Base-by-base conservation (phyloP, 139 green algal genomes). In the Chlamydomonas eustigma region DNA sequence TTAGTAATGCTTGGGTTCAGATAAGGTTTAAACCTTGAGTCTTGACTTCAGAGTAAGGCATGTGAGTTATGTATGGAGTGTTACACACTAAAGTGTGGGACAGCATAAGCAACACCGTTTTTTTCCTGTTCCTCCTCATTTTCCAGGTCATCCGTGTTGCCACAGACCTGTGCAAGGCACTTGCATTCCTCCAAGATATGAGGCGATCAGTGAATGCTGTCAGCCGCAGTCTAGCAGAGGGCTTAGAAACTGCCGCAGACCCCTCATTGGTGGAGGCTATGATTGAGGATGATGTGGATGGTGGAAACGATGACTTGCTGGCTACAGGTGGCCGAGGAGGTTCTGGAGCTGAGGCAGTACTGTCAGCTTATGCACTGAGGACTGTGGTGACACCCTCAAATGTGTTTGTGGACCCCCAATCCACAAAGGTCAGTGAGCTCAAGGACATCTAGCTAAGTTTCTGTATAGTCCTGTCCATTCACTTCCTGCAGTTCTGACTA, bases 101-200 rank as follows among this genome's bases (percentile, higher is more conserved):
- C n/a, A n/a, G n/a, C n/a, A n/a, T n/a, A n/a, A n/a, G n/a, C n/a
- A n/a, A n/a, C n/a, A n/a, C n/a, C n/a, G n/a, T n/a, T 18, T 18
- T 18, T 18, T 58, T 31, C 25, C 58, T 69, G 8, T 8, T 18
- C 30, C 34, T 8, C 12, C 44, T 12, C 44, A 58, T 28, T 58
- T 12, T 18, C 12, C 73, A 78, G 52, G 81, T 79, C 33, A 51
- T 81, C 36, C 74, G 75, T 2, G 64, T 86, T 5, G 80, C 82
- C 32, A 80, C 74, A 1, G 82, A 90, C 66, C 73, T 90, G 22
- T 80, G 74, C 37, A 80, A 81, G 36, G 85, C 82, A 1, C 76
- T 90, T 0, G 83, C 82, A 0, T 87, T 84, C 74, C 63, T 90
- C 65, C 82, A 88, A 38, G 82, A 85, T 44, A 77, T 58, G 44